phyloP scores from a whole-genome alignment of 23 red algal genomes.

The Gracilaria caudata region DNA sequence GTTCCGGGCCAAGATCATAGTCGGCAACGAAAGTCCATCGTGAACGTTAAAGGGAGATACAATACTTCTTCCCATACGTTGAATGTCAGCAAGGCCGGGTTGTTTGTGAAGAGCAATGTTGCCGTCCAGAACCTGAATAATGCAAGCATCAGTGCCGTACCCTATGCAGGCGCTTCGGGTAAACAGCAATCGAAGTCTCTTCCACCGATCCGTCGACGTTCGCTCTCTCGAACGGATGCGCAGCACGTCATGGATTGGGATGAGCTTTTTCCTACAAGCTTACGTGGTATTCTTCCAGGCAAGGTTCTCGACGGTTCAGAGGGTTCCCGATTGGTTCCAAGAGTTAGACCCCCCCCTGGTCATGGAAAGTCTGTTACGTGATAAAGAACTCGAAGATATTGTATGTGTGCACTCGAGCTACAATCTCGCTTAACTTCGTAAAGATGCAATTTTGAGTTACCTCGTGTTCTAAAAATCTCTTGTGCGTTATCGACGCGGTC shows the following conservation, averaged over 20 bases:
- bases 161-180: neutral
- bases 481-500: slow-evolving; percentile 33
- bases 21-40: neutral
- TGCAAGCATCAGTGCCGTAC: neutral
- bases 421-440: slow-evolving; percentile 9
- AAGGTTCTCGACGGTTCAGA: slow-evolving; percentile 2
- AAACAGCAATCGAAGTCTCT: slow-evolving; percentile 12
- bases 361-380: slow-evolving; percentile 29
- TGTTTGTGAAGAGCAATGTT: slow-evolving; percentile 28
- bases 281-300: slow-evolving; percentile 20
- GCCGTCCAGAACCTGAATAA: slow-evolving; percentile 9
- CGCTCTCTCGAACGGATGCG: neutral
- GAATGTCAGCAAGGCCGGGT: neutral
- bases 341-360: slow-evolving; percentile 29
- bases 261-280: slow-evolving; percentile 34
- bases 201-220: slow-evolving; percentile 2
- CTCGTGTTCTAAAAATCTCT: neutral
- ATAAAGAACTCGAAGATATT: neutral
- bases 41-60: neutral
- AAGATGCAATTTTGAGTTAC: slow-evolving; percentile 15
- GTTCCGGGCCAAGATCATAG: neutral
- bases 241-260: slow-evolving; percentile 5
- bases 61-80: neutral
- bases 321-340: slow-evolving; percentile 1
- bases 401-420: neutral